Conservation (phyloP, 305 asterid species). For the Fraxinus angustifolia region DNA sequence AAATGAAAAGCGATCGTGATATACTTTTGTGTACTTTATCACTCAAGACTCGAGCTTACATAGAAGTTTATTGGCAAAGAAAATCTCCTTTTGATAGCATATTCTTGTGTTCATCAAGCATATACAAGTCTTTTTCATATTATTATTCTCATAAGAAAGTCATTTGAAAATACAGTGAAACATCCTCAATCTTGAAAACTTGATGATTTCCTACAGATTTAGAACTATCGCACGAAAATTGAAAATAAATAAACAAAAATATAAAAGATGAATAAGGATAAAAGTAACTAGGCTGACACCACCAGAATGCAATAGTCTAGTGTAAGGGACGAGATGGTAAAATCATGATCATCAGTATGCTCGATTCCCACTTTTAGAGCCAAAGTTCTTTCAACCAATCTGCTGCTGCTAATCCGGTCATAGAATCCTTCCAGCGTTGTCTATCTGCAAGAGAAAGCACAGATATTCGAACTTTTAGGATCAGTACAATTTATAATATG, state of each 20-base stretch:
- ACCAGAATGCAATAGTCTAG: background rate
- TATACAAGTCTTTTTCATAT: background rate
- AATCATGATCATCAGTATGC: background rate
- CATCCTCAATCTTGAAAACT: background rate
- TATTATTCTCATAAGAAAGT: background rate
- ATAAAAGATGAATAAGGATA: background rate
- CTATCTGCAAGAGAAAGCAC: background rate
- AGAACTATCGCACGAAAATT: background rate
- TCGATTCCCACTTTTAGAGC: background rate
- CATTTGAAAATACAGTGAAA: background rate
- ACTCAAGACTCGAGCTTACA: background rate
- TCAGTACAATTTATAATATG: background rate
- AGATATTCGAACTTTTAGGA: background rate
- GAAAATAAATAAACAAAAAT: background rate
- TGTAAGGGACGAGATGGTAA: background rate
- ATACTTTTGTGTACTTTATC: background rate
- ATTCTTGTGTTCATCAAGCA: background rate
- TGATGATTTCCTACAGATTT: background rate
- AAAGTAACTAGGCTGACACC: background rate
- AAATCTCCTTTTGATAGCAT: background rate
- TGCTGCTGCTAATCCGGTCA: background rate
- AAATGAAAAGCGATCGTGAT: background rate
- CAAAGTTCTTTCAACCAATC: background rate
- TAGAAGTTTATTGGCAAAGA: background rate
- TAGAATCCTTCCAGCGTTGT: background rate